Conservation (phyloP, 2,329 filamentous ascomycete species). For the Balansia obtecta region DNA sequence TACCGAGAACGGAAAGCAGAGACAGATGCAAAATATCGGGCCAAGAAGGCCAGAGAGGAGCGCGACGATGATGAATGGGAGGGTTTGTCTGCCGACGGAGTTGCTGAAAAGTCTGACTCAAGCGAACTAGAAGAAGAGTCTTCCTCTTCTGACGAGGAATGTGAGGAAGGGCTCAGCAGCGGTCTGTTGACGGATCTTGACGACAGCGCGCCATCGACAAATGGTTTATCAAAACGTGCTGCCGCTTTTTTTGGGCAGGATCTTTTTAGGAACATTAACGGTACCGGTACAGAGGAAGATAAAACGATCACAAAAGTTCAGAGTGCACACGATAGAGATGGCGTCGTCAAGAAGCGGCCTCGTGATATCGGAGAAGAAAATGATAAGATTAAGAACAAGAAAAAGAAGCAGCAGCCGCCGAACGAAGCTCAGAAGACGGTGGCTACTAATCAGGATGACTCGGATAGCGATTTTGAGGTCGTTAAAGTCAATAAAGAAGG, state of each 20-base stretch:
- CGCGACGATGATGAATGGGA: slow-evolving; percentile 85
- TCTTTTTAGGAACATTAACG: slow-evolving; percentile 59
- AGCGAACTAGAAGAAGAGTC: slow-evolving; percentile 48
- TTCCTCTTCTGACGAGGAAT: slow-evolving; percentile 19
- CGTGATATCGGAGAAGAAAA: neutral
- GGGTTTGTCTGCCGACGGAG: slow-evolving; percentile 61
- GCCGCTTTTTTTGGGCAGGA: slow-evolving; percentile 89
- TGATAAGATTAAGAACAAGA: slow-evolving; percentile 8
- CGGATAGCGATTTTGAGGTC: slow-evolving; percentile 46
- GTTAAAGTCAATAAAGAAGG: slow-evolving; percentile 42
- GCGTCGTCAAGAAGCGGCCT: neutral
- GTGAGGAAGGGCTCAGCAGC: slow-evolving; percentile 10
- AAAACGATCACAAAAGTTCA: slow-evolving; percentile 27
- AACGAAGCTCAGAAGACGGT: slow-evolving; percentile 11
- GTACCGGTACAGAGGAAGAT: slow-evolving; percentile 44
- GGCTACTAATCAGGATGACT: slow-evolving; percentile 18
- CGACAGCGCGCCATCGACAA: slow-evolving; percentile 30
- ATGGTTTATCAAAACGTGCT: slow-evolving; percentile 65
- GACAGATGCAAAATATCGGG: slow-evolving; percentile 73
- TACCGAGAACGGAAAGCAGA: slow-evolving; percentile 73
- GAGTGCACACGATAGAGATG: slow-evolving; percentile 14
- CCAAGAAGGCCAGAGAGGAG: slow-evolving; percentile 76
- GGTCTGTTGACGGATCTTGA: slow-evolving; percentile 26
- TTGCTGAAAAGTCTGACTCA: slow-evolving; percentile 37
- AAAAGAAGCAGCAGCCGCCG: slow-evolving; percentile 12